Evolutionary conservation across 176 grass and related monocot species (phyloP).

Genomic region (Eragrostis curvula): DNA sequence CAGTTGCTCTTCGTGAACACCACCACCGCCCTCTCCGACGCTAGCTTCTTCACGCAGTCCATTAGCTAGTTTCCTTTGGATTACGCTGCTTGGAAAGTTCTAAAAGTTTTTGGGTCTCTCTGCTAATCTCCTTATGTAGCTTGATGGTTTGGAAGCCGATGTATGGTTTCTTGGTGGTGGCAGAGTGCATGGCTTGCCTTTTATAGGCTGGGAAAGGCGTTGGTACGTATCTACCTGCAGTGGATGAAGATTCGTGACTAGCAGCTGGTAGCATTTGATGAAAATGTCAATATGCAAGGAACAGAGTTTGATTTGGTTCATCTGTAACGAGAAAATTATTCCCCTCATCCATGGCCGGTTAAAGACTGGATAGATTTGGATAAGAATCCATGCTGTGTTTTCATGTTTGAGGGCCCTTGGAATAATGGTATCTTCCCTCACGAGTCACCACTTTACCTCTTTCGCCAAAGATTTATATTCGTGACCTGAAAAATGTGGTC

Average conservation of each 20-base stretch:
- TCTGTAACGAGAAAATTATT: conserved; percentile 6
- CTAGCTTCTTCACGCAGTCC: conserved; percentile 57
- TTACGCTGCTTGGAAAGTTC: neutral
- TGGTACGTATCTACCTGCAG: conserved; percentile 3
- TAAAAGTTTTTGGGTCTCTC: neutral
- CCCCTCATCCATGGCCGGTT: neutral
- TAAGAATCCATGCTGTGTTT: conserved; percentile 22
- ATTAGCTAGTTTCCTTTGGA: neutral
- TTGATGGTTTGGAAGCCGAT: neutral
- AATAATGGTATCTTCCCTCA: conserved; percentile 29
- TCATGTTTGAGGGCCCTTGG: conserved; percentile 22
- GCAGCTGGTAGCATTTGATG: conserved; percentile 5
- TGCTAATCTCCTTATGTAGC: neutral
- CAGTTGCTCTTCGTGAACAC: conserved; percentile 64
- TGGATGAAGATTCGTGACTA: conserved; percentile 1
- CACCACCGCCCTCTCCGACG: conserved; percentile 65
- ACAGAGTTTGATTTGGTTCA: conserved; percentile 24
- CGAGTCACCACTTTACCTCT: neutral
- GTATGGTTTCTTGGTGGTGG: conserved; percentile 16
- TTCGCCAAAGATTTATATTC: no score
- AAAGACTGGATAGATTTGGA: conserved; percentile 16
- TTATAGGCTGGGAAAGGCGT: conserved; percentile 21
- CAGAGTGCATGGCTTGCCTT: conserved; percentile 3
- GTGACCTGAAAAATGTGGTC: no score
- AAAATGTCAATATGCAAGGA: neutral